A percentile compares a stretch with the other conserved stretches of the same genome.
Conservation (phyloP, 257 asterid species). For the Cynanchum wilfordii region DNA sequence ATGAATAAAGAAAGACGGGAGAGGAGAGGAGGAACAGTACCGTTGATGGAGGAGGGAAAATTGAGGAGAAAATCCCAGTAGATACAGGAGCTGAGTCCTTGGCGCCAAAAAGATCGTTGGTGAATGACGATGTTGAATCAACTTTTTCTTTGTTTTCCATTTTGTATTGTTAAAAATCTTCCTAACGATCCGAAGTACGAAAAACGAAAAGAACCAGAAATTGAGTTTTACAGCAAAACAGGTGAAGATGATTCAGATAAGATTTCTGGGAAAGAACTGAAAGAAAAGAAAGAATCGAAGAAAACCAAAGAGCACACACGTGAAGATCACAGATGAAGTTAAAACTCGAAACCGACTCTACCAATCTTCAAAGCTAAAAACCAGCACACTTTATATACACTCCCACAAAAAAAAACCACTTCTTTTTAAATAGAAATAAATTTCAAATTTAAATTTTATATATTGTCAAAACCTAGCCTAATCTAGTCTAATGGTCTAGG, state of each 20-base stretch:
- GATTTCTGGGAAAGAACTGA: background rate
- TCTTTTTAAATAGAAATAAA: too few species aligned
- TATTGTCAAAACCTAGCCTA: too few species aligned
- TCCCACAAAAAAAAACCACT: background rate
- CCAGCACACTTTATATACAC: background rate
- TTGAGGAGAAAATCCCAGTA: constrained; percentile 35
- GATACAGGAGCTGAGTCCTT: constrained; percentile 21
- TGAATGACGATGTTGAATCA: constrained; percentile 28
- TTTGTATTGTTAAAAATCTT: background rate
- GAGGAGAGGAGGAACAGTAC: constrained; percentile 12
- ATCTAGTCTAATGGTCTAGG: too few species aligned
- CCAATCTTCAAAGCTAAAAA: too few species aligned
- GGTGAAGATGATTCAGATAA: constrained; percentile 1
- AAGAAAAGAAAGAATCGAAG: background rate
- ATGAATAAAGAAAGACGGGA: background rate
- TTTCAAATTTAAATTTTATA: too few species aligned
- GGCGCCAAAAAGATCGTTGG: constrained; percentile 34
- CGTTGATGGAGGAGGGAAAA: constrained; percentile 39
- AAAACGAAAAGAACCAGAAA: background rate
- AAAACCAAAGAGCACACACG: constrained; percentile 14
- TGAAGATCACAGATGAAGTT: constrained; percentile 13
- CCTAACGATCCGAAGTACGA: background rate
- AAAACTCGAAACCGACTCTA: constrained; percentile 17
- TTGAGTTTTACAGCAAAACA: background rate
- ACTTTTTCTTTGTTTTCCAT: constrained; percentile 28